Evolutionary conservation across 2,329 filamentous ascomycete genomes (phyloP), one percentile per base, ranked within the genome.

Genomic region (Thermothelomyces thermophilus): DNA sequence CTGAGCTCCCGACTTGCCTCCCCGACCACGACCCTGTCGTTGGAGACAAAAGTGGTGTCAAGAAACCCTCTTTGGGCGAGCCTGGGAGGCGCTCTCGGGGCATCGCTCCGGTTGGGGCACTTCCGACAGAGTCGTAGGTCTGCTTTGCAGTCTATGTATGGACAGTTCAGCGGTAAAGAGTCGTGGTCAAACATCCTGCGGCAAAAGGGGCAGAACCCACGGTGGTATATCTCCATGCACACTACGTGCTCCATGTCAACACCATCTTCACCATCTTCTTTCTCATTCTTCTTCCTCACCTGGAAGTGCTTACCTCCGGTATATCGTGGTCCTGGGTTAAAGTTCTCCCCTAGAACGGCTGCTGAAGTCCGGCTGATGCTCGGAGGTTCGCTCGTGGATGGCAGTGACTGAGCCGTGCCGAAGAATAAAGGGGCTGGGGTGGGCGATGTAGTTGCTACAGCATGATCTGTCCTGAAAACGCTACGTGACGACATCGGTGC

Each of bases 141-240:
- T 31, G 41, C 39, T 28, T 28, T 28, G 44, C 52, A 50, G 28
- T 39, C 26, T 13, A 13, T 35, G 20, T 39, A 46, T 2, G 48
- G 48, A 10, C 48, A 54, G 5, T 14, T 31, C 26, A 40, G 14
- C 20, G 51, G 51, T 7, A 39, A 22, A 3, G 42, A 10, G 30
- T 34, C 39, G 5, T 34, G 10, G 11, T 37, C 33, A 11, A 49
- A 41, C 31, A n/a, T 33, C 33, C 30, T 42, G 42, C 26, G 31
- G 37, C 51, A 53, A 19, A 34, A 50, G 5, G 51, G 46, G 20
- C 51, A 53, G 24, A 34, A n/a, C 2, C 51, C 51, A 26, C 39
- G 39, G 3, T 20, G 37, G 37, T 43, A 53, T 4, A 43, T n/a
- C 9, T 53, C 42, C 36, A 46, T 49, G 19, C 51, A 46, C n/a